These are phyloP conservation scores for Phaeosphaeriaceae sp. DNA, from an alignment of 2,329 filamentous ascomycete genomes.

Conservation along the genomic window DNA sequence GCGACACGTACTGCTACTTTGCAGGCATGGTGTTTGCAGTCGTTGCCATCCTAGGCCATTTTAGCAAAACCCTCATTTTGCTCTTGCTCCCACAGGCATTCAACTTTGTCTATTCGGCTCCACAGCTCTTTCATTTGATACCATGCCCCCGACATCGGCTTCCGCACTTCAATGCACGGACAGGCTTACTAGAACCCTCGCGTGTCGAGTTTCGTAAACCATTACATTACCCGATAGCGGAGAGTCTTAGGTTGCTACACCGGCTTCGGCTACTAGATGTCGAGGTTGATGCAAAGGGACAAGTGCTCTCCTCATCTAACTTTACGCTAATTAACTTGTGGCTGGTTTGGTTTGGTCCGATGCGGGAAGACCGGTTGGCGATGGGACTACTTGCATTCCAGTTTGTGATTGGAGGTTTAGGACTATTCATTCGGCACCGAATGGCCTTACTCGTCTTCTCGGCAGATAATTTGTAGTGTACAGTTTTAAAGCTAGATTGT, in stretches of 20 bases:
- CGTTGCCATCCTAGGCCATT: slow-evolving; percentile 94
- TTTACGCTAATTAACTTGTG: slow-evolving; percentile 94
- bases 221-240: slow-evolving; percentile 68
- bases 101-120: slow-evolving; percentile 93
- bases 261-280: slow-evolving; percentile 72
- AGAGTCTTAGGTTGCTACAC: slow-evolving; percentile 71
- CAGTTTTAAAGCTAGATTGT: not conserved
- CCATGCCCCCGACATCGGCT: slow-evolving; percentile 93
- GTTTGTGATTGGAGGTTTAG: slow-evolving; percentile 74
- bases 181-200: slow-evolving; percentile 85
- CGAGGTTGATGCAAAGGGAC: slow-evolving; percentile 69
- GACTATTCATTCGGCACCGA: slow-evolving; percentile 83
- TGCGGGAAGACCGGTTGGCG: slow-evolving; percentile 84
- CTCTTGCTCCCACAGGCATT: slow-evolving; percentile 92
- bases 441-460: slow-evolving; percentile 89
- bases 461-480: slow-evolving; percentile 71
- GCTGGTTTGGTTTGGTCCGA: slow-evolving; percentile 92
- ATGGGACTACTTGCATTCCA: slow-evolving; percentile 83
- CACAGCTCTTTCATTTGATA: slow-evolving; percentile 87
- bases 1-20: slow-evolving; percentile 99
- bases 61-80: slow-evolving; percentile 93
- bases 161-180: slow-evolving; percentile 84
- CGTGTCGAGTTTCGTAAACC: slow-evolving; percentile 77
- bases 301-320: slow-evolving; percentile 82
- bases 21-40: slow-evolving; percentile 99